Conservation (phyloP, 768 basidiomycete genomes). For the Mycena indigotica region DNA sequence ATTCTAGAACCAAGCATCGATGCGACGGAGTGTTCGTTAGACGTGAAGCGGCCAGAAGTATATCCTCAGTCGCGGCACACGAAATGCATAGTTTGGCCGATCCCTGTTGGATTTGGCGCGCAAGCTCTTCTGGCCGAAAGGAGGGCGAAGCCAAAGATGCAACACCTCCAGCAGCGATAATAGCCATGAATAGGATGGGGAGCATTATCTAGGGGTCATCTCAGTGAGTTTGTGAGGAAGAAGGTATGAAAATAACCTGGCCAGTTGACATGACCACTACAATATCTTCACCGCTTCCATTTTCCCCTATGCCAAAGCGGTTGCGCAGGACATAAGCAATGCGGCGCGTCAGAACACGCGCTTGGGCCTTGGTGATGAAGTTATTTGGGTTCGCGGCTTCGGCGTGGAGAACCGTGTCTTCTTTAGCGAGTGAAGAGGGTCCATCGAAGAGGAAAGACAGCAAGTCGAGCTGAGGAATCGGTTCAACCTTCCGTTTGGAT, state of each 20-base stretch:
- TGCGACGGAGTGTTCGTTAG: conserved; percentile 9
- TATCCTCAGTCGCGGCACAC: conserved; percentile 4
- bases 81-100: conserved; percentile 18
- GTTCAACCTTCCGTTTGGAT: neutral
- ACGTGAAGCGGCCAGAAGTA: conserved; percentile 5
- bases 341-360: conserved; percentile 14
- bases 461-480: conserved; percentile 16
- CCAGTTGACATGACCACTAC: conserved; percentile 16
- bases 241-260: neutral
- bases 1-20: conserved; percentile 16
- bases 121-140: conserved; percentile 11
- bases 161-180: conserved; percentile 20
- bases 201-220: conserved; percentile 8
- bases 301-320: conserved; percentile 13
- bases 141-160: conserved; percentile 13
- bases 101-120: conserved; percentile 12
- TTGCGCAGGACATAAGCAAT: conserved; percentile 14
- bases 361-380: conserved; percentile 12
- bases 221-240: neutral
- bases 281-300: conserved; percentile 15
- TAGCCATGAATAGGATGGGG: conserved; percentile 17
- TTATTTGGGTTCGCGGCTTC: conserved; percentile 14
- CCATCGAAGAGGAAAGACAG: conserved; percentile 18
- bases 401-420: conserved; percentile 15
- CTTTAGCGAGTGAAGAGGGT: neutral